phyloP scores from a whole-genome alignment of 2,329 filamentous ascomycete species.

The Neofusicoccum kwambonambiense region DNA sequence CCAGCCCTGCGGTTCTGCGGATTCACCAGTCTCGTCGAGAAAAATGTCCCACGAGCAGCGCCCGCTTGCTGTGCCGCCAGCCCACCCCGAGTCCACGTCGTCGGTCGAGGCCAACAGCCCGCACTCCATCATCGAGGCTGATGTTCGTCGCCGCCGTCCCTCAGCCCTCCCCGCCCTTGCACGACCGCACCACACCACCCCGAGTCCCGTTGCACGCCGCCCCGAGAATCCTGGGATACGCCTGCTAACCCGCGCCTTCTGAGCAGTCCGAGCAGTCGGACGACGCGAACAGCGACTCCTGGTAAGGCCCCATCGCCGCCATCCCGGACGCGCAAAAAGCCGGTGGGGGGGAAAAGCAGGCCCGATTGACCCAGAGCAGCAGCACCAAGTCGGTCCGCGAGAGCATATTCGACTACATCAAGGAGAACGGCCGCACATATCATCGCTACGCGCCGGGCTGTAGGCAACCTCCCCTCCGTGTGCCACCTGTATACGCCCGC shows the following conservation, averaged over 20 bases:
- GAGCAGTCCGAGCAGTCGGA: conserved; percentile 11
- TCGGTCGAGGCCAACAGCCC: conserved; percentile 12
- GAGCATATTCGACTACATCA: conserved; percentile 40
- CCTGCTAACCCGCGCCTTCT: conserved; percentile 2
- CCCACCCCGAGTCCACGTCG: background rate
- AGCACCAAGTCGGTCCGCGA: conserved; percentile 36
- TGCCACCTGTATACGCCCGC: background rate
- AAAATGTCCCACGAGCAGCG: conserved; percentile 18
- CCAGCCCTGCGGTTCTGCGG: conserved; percentile 11
- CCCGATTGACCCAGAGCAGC: conserved; percentile 7
- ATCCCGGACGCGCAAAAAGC: too few species aligned
- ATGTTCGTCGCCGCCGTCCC: conserved; percentile 3
- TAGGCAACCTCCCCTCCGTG: conserved; percentile 24
- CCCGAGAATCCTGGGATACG: conserved; percentile 1
- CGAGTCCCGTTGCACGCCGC: conserved; percentile 10
- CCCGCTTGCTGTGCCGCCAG: background rate
- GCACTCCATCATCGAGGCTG: conserved; percentile 15
- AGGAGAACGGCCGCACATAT: conserved; percentile 42
- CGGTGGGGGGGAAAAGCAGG: background rate
- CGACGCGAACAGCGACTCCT: background rate
- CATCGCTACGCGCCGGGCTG: conserved; percentile 40
- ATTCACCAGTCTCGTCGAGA: conserved; percentile 3
- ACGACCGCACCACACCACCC: conserved; percentile 1
- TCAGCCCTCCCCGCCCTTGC: conserved; percentile 7
- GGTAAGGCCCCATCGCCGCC: background rate